Conservation (phyloP, 352 stramenopile species). For the Elongisporangium prolatum region DNA sequence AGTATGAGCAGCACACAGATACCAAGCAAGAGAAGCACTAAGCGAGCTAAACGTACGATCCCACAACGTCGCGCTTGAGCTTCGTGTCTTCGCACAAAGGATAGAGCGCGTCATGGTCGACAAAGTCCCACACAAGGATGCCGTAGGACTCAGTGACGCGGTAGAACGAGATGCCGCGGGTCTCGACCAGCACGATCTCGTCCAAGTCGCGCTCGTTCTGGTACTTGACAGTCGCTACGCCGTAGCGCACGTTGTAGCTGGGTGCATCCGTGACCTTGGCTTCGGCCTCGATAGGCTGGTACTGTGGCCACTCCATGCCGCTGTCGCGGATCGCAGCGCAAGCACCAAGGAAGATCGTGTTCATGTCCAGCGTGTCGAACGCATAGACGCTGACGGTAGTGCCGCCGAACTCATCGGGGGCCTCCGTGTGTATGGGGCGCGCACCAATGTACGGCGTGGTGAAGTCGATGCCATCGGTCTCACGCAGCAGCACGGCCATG, state of each 20-base stretch:
- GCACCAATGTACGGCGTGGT: constrained; percentile 20
- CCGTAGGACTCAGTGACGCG: constrained; percentile 17
- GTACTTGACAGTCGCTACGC: constrained; percentile 23
- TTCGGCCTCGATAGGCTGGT: constrained; percentile 22
- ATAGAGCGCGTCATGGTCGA: constrained; percentile 26
- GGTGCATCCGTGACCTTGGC: constrained; percentile 21
- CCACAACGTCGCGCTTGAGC: constrained; percentile 27
- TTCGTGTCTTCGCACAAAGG: constrained; percentile 14
- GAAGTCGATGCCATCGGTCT: constrained; percentile 10
- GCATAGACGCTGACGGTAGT: constrained; percentile 25
- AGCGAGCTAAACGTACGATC: constrained; percentile 19
- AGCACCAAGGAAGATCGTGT: constrained; percentile 27
- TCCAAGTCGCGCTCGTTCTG: constrained; percentile 8
- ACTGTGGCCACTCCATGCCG: constrained; percentile 19
- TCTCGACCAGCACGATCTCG: constrained; percentile 15
- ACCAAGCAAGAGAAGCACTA: too few species aligned
- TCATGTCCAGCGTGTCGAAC: constrained; percentile 33
- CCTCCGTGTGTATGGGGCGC: constrained; percentile 14
- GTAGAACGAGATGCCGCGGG: constrained; percentile 19
- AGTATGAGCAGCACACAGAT: not conserved
- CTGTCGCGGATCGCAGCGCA: constrained; percentile 21
- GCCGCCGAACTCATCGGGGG: constrained; percentile 22
- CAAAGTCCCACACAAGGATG: constrained; percentile 27
- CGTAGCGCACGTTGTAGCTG: constrained; percentile 22
- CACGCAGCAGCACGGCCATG: constrained; percentile 6